Percentiles rank a stretch among this genome's conserved stretches.
These are phyloP conservation scores for Acanthamoeba triangularis DNA, from an alignment of 208 protist genomes.

Conservation along the genomic window DNA sequence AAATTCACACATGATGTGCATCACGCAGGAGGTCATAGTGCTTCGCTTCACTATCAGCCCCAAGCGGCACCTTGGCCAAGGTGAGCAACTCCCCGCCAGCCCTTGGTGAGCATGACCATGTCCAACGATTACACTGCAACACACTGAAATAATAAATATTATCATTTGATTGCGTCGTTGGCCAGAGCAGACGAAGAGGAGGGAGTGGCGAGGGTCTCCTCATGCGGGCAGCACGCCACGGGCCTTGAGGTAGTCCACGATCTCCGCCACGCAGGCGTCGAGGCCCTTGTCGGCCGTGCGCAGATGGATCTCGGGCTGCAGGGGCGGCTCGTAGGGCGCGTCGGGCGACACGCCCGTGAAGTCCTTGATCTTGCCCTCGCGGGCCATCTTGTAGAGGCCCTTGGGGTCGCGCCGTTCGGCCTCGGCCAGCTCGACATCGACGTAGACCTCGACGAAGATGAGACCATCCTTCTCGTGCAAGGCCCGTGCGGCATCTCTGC, in stretches of 20 bases:
- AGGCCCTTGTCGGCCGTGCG: neutral
- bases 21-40: too few relatives aligned
- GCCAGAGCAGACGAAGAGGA: neutral
- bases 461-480: slow-evolving; percentile 62
- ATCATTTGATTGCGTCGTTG: neutral
- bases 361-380: slow-evolving; percentile 69
- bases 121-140: neutral
- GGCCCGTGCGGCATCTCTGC: neutral
- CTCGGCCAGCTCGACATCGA: slow-evolving; percentile 12
- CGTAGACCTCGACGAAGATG: slow-evolving; percentile 63
- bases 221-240: neutral
- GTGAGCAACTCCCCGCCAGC: too few relatives aligned
- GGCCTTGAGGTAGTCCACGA: slow-evolving; percentile 40
- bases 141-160: neutral
- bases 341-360: slow-evolving; percentile 62
- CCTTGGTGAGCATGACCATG: too few relatives aligned
- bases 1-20: too few relatives aligned
- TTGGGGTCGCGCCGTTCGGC: slow-evolving; percentile 69
- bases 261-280: slow-evolving; percentile 50
- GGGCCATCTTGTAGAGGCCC: slow-evolving; percentile 73
- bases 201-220: neutral
- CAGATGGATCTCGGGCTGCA: slow-evolving; percentile 32
- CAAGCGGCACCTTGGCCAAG: too few relatives aligned
- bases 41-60: too few relatives aligned
- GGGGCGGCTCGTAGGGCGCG: slow-evolving; percentile 59